Conservation (phyloP, 2,329 filamentous ascomycete species). For the Alternaria angustiovoidea region DNA sequence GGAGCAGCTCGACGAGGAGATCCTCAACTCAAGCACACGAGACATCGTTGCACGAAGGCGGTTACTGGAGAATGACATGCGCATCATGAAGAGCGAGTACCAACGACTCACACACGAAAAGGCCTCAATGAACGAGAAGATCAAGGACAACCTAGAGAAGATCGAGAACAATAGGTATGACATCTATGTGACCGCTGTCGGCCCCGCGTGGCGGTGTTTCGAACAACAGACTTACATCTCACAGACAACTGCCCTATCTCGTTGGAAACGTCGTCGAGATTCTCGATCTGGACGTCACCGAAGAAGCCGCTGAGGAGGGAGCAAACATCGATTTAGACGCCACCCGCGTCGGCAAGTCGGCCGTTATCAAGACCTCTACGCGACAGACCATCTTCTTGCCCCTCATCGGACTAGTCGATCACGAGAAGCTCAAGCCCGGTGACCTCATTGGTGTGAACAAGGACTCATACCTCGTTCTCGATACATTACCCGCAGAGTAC, state of each 20-base stretch:
- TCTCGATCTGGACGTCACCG: constrained; percentile 93
- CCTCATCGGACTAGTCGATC: constrained; percentile 94
- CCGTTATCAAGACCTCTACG: constrained; percentile 99
- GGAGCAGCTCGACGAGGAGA: constrained; percentile 90
- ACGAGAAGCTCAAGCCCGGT: constrained; percentile 91
- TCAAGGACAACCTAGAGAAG: constrained; percentile 98
- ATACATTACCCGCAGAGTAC: constrained; percentile 96
- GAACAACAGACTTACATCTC: constrained; percentile 9
- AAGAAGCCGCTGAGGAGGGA: constrained; percentile 94
- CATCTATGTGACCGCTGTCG: background rate
- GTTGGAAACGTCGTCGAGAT: constrained; percentile 99
- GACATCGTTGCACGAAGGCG: constrained; percentile 92
- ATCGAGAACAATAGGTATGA: constrained; percentile 96
- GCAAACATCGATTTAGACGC: constrained; percentile 99
- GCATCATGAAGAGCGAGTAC: constrained; percentile 98
- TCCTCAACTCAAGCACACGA: constrained; percentile 89
- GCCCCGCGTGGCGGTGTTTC: constrained; percentile 1
- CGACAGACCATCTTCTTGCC: constrained; percentile 98
- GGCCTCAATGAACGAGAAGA: constrained; percentile 95
- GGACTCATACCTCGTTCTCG: constrained; percentile 96
- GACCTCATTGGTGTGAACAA: constrained; percentile 99
- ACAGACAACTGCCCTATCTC: constrained; percentile 94
- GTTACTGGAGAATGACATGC: constrained; percentile 94
- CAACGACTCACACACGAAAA: constrained; percentile 96
- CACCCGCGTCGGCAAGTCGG: constrained; percentile 94